These are phyloP conservation scores for Colletotrichum sp. DNA, from an alignment of 2,329 filamentous ascomycete genomes.

Conservation along the genomic window DNA sequence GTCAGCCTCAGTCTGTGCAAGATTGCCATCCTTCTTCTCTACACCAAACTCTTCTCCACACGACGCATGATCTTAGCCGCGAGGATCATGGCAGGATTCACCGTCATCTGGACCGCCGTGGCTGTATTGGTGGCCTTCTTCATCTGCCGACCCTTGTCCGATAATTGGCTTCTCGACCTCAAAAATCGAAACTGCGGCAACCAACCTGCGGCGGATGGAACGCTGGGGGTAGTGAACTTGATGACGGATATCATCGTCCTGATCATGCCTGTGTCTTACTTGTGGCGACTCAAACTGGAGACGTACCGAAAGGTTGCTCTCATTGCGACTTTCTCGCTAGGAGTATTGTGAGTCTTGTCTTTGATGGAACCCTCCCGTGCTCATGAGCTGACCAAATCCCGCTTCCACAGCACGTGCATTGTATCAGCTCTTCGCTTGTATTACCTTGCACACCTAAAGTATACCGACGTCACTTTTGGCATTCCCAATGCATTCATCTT, in stretches of 20 bases:
- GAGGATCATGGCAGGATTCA: slow-evolving; percentile 28
- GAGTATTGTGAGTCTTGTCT: slow-evolving; percentile 33
- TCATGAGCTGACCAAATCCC: background rate
- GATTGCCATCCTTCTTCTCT: slow-evolving; percentile 34
- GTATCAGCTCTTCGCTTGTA: slow-evolving; percentile 39
- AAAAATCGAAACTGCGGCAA: slow-evolving; percentile 27
- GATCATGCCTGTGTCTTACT: slow-evolving; percentile 26
- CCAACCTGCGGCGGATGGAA: slow-evolving; percentile 30
- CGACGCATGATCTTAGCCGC: slow-evolving; percentile 27
- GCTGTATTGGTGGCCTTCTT: slow-evolving; percentile 34
- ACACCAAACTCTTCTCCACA: slow-evolving; percentile 31
- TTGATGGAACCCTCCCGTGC: background rate
- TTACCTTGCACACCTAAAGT: slow-evolving; percentile 34
- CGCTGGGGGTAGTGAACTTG: slow-evolving; percentile 30
- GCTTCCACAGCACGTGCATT: slow-evolving; percentile 32
- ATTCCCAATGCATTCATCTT: slow-evolving; percentile 39
- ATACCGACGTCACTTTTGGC: slow-evolving; percentile 37
- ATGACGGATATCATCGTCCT: slow-evolving; percentile 30
- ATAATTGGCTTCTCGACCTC: slow-evolving; percentile 33
- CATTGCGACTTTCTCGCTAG: slow-evolving; percentile 34
- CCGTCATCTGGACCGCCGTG: slow-evolving; percentile 29
- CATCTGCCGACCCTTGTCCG: slow-evolving; percentile 40
- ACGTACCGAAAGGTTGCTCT: slow-evolving; percentile 33
- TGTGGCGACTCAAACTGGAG: slow-evolving; percentile 30
- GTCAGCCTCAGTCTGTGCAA: slow-evolving; percentile 32